Base-by-base conservation (phyloP, 108 stramenopile genomes). In the Stephanodiscus minutulus region DNA sequence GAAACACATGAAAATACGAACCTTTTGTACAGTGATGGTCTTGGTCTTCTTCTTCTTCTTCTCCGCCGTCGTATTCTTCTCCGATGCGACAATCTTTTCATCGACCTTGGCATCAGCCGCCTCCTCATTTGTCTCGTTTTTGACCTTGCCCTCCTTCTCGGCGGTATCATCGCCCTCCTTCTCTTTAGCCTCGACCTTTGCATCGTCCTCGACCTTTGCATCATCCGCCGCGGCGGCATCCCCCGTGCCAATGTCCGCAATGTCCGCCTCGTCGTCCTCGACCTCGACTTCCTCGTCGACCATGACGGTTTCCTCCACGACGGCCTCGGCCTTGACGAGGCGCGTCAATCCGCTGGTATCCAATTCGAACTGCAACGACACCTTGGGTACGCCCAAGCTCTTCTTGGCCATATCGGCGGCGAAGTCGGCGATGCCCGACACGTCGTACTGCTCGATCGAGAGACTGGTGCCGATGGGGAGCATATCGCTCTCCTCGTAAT, bases 371-470 rank as follows among this genome's bases (percentile, higher is more conserved):
- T 95, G 91, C 59, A 99, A 73, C 3, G 96, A 87, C 8, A 99
- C 91, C 90, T 99, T 99, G 31, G 99, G 99, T 15, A 81, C 83
- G 20, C 91, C 96, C 41, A 91, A 72, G 17, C 86, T 88, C 83
- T 97, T 94, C 60, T 88, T 96, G 54, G 85, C 85, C 96, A 96
- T 95, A 63, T 98, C 92, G 72, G 84, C 90, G 25, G 97, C 96
- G 69, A 98, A 98, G 1, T 83, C 90, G 8, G 82, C 85, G 20
- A 99, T 81, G 43, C 99, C 99, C 10, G 90, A 77, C 52, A 99
- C 83, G 68, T 96, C 90, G 88, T 97, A 99, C 29, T 84, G 84
- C 54, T 84, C 91, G 61, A 97, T 79, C 17, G 80, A 64, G 4
- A 60, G 36, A 50, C 81, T 66, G 2, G 86, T 88, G 47, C 95